Base-by-base conservation (phyloP, 176 grass and related monocot species). In the Zoysia pacifica region DNA sequence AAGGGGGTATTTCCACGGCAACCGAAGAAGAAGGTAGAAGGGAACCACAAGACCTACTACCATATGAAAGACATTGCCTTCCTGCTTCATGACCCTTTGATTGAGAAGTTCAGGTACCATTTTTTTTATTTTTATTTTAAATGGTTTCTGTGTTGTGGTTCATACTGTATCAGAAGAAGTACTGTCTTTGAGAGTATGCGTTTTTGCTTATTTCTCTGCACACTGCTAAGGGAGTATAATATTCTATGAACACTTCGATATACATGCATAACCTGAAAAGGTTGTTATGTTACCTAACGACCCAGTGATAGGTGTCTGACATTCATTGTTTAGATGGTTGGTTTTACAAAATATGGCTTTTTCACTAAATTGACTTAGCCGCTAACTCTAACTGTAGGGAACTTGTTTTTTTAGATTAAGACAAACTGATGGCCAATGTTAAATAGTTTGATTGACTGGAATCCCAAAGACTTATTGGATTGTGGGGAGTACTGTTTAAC, bases 21-120 rank as follows among this genome's bases (percentile, higher is more conserved):
- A 54, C 96, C 90, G 0, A 99, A 99, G 78, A 95, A 95, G 84
- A 99, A 99, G 76, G 89, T 93, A 28, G 92, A 95, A 74, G 96
- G 96, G 75, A 99, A 99, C 68, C 84, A 95, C 88, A 99, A 95
- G 85, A 95, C 92, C 11, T 99, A 99, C 38, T 99, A 95, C 74
- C 92, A 92, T 82, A 91, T 86, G 86, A 99, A 99, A 74, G 96
- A 95, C 63, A 99, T 99, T 7, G 50, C 36, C 48, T 99, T 99
- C 69, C 76, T 99, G 18, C 49, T 41, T 38, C 96, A 95, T 18
- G 96, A 99, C 12, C 92, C 96, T 70, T 83, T 99, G 71, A 81
- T 93, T 13, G 81, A 93, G 72, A 93, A 84, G 78, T 84, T 99
- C 58, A 95, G 96, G 96, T 95, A 87, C 5, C 46, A 28, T 28